A percentile compares a stretch with the other conserved stretches of the same genome.
These are phyloP conservation scores for Kwoniella dendrophila DNA, from an alignment of 768 basidiomycete genomes.

Conservation along the genomic window DNA sequence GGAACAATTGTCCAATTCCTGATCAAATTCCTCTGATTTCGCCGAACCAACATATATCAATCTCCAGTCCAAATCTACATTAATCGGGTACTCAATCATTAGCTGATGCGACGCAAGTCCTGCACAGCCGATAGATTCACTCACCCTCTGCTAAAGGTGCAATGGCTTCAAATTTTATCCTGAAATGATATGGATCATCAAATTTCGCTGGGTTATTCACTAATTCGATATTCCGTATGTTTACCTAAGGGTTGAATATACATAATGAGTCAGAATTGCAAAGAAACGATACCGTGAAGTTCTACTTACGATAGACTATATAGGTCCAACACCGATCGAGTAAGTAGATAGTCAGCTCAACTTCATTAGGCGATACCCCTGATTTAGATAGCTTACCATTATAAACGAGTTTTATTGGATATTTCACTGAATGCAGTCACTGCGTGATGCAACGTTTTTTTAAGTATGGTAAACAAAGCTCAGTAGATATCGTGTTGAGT, in stretches of 20 bases:
- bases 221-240: constrained; percentile 62
- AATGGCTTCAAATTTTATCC: constrained; percentile 96
- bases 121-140: constrained; percentile 22
- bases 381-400: too few relatives aligned
- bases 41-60: constrained; percentile 96
- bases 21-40: constrained; percentile 85
- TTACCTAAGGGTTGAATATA: constrained; percentile 43
- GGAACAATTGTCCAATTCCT: constrained; percentile 95
- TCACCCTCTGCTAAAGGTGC: constrained; percentile 83
- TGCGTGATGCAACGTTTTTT: too few relatives aligned
- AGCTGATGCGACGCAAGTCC: not conserved
- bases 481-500: too few relatives aligned
- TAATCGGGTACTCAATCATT: not conserved
- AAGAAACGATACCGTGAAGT: not conserved
- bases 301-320: constrained; percentile 45
- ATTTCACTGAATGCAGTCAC: too few relatives aligned
- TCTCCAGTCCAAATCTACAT: constrained; percentile 91
- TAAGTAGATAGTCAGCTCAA: too few relatives aligned
- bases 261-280: not conserved
- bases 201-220: constrained; percentile 92
- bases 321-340: too few relatives aligned
- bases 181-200: constrained; percentile 85
- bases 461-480: too few relatives aligned
- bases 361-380: too few relatives aligned
- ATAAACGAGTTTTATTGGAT: too few relatives aligned